Conservation (phyloP, 805 yeast species). For the Lachancea cidri region DNA sequence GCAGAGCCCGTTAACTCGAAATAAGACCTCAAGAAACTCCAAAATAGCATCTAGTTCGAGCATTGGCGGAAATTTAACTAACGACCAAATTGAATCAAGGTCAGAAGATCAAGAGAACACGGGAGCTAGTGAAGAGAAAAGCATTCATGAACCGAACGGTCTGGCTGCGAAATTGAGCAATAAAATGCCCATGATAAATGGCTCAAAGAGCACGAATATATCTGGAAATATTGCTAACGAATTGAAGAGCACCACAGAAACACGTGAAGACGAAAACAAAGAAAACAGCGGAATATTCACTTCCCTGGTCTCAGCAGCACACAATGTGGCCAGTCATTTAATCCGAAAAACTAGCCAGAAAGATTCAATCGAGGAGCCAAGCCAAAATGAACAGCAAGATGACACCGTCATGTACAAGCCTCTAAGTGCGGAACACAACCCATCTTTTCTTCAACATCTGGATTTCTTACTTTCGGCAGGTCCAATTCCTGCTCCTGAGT, state of each 20-base stretch:
- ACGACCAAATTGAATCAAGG: too few relatives aligned
- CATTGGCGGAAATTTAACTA: too few relatives aligned
- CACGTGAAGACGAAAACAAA: not conserved
- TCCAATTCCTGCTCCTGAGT: slow-evolving; percentile 1
- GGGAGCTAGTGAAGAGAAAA: too few relatives aligned
- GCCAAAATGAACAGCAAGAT: not conserved
- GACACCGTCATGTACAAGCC: slow-evolving; percentile 2
- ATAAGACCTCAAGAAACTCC: not conserved
- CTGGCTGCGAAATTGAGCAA: not conserved
- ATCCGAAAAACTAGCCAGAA: slow-evolving; percentile 8
- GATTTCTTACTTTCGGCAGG: slow-evolving; percentile 31
- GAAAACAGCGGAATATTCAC: slow-evolving; percentile 36
- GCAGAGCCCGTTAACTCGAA: not conserved
- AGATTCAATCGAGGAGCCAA: slow-evolving; percentile 1
- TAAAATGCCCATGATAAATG: not conserved
- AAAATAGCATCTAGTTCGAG: not conserved
- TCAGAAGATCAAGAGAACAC: too few relatives aligned
- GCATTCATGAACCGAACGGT: not conserved
- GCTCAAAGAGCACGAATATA: not conserved
- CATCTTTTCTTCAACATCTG: slow-evolving; percentile 35
- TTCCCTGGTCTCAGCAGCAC: slow-evolving; percentile 43
- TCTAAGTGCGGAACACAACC: slow-evolving; percentile 8
- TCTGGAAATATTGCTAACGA: not conserved
- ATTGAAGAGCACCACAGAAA: not conserved
- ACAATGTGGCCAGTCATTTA: slow-evolving; percentile 37